Evolutionary conservation across 2,329 filamentous ascomycete species (phyloP), one percentile per base, ranked within the genome.

Genomic region (Monosporascus sp.): DNA sequence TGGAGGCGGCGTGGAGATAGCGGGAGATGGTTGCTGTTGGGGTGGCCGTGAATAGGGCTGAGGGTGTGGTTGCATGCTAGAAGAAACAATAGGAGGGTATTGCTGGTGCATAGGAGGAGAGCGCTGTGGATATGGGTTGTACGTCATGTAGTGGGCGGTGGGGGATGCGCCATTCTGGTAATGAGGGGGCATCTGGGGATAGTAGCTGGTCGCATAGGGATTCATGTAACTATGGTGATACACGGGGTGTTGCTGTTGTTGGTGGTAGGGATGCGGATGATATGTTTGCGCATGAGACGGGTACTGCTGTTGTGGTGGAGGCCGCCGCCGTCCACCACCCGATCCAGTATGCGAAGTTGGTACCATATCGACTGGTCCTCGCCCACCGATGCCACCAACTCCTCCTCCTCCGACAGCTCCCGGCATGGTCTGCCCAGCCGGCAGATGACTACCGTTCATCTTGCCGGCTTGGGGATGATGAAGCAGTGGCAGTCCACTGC

Each of bases 381-480:
- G 55, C 37, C 52, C 56, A 27, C 56, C 67, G 44, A 57, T 65
- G 50, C 60, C 63, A 37, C 54, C 55, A 37, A 48, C 55, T 51
- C 56, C 63, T 60, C 63, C 63, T 53, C 60, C 63, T 50, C 67
- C 59, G 17, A 58, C 55, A 50, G 58, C 71, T 67, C 74, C 75
- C 65, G 75, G 78, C 74, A 82, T 78, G 70, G 78, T 78, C 74
- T 85, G 83, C 80, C 86, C 86, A 82, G 84, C 84, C 83, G 85
- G 83, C 84, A 87, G 83, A 86, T 87, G 84, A 80, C 78, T 80
- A 74, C 77, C 77, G 76, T 84, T 87, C 86, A 90, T 90, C 85
- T 80, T 89, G 82, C 82, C 84, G 83, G 81, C 81, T 74, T 82
- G 79, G 80, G 81, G 70, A 62, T 65, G 50, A 61, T 57, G 57